A percentile compares a stretch with the other conserved stretches of the same genome.
phyloP scores from a whole-genome alignment of 805 yeast species.

The Saccharomyces paradoxus region DNA sequence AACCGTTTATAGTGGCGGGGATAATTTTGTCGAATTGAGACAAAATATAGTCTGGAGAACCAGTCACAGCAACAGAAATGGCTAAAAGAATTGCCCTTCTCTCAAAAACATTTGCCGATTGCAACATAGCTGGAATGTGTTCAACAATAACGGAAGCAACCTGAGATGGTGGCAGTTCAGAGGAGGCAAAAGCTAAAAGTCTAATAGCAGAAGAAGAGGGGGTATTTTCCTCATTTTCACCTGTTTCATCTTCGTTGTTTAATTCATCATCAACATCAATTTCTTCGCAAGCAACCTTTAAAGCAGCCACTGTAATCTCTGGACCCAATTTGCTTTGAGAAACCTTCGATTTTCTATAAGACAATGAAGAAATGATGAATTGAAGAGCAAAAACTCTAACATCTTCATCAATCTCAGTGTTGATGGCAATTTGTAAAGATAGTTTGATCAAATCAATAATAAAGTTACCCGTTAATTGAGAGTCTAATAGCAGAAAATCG shows the following conservation, averaged over 20 bases:
- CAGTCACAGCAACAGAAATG: slow-evolving; percentile 74
- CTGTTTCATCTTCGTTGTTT: slow-evolving; percentile 77
- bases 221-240: slow-evolving; percentile 84
- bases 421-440: slow-evolving; percentile 66
- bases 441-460: slow-evolving; percentile 61
- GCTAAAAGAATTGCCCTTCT: slow-evolving; percentile 83
- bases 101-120: slow-evolving; percentile 61
- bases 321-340: slow-evolving; percentile 78
- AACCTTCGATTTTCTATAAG: slow-evolving; percentile 75
- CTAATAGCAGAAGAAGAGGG: slow-evolving; percentile 74
- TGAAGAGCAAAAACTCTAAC: slow-evolving; percentile 75
- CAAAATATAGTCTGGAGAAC: slow-evolving; percentile 88
- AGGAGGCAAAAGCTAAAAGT: slow-evolving; percentile 66
- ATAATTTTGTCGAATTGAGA: slow-evolving; percentile 66
- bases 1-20: slow-evolving; percentile 64
- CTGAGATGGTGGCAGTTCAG: slow-evolving; percentile 87
- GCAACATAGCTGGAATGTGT: slow-evolving; percentile 47
- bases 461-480: slow-evolving; percentile 69
- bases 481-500: slow-evolving; percentile 66
- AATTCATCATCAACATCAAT: slow-evolving; percentile 69
- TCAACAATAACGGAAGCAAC: slow-evolving; percentile 74
- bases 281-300: slow-evolving; percentile 74
- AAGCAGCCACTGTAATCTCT: slow-evolving; percentile 61
- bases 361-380: slow-evolving; percentile 69
- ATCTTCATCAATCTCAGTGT: slow-evolving; percentile 65